Conservation (phyloP, 352 stramenopile genomes). For the Globisporangium barbulae region DNA sequence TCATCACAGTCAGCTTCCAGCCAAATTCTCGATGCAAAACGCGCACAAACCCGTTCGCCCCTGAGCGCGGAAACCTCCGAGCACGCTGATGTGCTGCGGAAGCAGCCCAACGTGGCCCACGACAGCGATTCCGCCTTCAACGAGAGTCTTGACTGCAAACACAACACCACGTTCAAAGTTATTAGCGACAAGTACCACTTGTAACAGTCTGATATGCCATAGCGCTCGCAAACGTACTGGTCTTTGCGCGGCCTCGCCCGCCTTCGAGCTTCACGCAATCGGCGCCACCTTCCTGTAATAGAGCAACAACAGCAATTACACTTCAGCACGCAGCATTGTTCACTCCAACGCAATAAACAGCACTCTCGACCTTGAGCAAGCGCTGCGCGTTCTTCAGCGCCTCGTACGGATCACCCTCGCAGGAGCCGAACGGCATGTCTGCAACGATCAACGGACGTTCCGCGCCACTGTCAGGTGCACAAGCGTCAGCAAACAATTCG, state of each 20-base stretch:
- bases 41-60: conserved; percentile 86
- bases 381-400: conserved; percentile 95
- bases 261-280: conserved; percentile 99
- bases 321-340: not conserved
- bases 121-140: conserved; percentile 92
- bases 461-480: conserved; percentile 40
- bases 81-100: conserved; percentile 94
- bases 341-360: not conserved
- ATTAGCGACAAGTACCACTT: not conserved
- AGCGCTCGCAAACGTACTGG: conserved; percentile 29
- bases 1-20: not conserved
- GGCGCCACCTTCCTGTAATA: conserved; percentile 90
- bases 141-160: conserved; percentile 58
- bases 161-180: not conserved
- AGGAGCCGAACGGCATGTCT: conserved; percentile 99
- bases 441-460: conserved; percentile 92
- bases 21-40: not conserved
- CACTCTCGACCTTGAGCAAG: conserved; percentile 77
- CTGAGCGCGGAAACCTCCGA: conserved; percentile 96
- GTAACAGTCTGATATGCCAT: not conserved
- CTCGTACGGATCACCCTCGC: conserved; percentile 90
- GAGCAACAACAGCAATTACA: not conserved
- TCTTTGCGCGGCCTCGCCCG: conserved; percentile 76
- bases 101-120: conserved; percentile 98
- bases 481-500: conserved; percentile 5